Base-by-base conservation (phyloP, 495 filamentous ascomycete genomes). In the Penicillium bovifimosum region DNA sequence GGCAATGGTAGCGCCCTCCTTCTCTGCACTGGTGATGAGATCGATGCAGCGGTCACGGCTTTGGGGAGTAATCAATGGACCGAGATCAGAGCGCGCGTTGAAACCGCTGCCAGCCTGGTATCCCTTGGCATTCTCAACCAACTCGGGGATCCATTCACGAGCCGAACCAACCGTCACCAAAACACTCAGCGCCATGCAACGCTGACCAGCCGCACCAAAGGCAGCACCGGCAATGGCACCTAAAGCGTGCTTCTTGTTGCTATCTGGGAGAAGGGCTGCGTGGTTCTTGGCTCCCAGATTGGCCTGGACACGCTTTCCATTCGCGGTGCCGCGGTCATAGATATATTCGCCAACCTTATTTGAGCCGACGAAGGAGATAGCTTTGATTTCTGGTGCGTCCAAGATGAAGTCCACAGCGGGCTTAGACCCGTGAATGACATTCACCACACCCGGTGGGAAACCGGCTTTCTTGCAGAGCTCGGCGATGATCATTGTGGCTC, bases 251-350 rank as follows among this genome's bases (percentile, higher is more conserved):
- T 96, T 96, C 82, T 96, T 96, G 76, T 96, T 96, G 73, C 86
- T 88, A 76, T 98, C 93, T 2, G 95, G 93, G 52, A 97, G 80
- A 17, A 98, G 84, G 24, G 90, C 88, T 14, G 91, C 92, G 69
- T 98, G 93, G 78, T 98, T 98, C 81, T 98, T 98, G 38, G 93
- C 93, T n/a, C 93, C 93, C 47, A 98, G 74, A 69, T 98, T 98
- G 58, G 93, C 93, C 73, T 98, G 93, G 11, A 96, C 91, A 60
- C 84, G 81, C 71, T 87, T 87, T 43, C 93, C 93, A 63, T 96
- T 91, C 55, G 91, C 91, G 4, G 90, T 93, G n/a, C 82, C 95
- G 41, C 91, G 86, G 41, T 80, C 69, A 69, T 86, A 97, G 69
- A 98, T 98, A 72, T 98, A 98, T 70, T 97, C 89, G 56, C 93